Evolutionary conservation across 768 basidiomycete species (phyloP).

Genomic region (Saitozyma podzolica): DNA sequence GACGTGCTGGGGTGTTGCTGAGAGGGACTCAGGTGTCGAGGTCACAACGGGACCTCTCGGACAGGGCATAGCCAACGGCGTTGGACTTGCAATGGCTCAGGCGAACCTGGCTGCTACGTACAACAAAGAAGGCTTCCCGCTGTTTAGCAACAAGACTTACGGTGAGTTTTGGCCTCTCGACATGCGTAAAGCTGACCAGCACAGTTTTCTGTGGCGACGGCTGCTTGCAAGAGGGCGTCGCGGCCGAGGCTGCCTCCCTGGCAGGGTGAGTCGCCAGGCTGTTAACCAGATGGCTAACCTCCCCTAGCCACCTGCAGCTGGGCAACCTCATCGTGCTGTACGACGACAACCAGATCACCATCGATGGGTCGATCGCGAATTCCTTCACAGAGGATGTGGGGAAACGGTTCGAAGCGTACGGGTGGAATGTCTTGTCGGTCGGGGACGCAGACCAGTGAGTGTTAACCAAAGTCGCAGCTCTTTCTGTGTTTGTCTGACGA

Average conservation of each 20-base stretch:
- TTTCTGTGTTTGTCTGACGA: too few relatives aligned
- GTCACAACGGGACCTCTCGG: conserved; percentile 14
- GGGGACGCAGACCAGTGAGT: conserved; percentile 65
- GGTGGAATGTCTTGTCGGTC: conserved; percentile 88
- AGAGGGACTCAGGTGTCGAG: conserved; percentile 54
- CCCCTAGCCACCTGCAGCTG: conserved; percentile 69
- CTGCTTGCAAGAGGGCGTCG: conserved; percentile 93
- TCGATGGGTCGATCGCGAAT: conserved; percentile 85
- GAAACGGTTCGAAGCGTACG: conserved; percentile 82
- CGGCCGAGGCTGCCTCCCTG: conserved; percentile 82
- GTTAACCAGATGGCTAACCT: not conserved
- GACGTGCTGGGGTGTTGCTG: too few relatives aligned
- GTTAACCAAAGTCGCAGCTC: too few relatives aligned
- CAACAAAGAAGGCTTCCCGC: conserved; percentile 74
- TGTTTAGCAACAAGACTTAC: conserved; percentile 85
- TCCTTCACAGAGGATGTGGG: conserved; percentile 95
- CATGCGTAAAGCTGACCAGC: conserved; percentile 6
- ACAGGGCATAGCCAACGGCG: conserved; percentile 78
- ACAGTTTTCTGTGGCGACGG: conserved; percentile 88
- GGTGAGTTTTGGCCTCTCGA: conserved; percentile 55
- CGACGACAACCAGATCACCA: conserved; percentile 96
- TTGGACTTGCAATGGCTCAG: conserved; percentile 89
- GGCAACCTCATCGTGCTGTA: conserved; percentile 90
- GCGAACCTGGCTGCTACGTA: conserved; percentile 83
- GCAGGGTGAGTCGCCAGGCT: conserved; percentile 61